Evolutionary conservation across 768 basidiomycete species (phyloP).

Genomic region (Xerocomus spinulosus): DNA sequence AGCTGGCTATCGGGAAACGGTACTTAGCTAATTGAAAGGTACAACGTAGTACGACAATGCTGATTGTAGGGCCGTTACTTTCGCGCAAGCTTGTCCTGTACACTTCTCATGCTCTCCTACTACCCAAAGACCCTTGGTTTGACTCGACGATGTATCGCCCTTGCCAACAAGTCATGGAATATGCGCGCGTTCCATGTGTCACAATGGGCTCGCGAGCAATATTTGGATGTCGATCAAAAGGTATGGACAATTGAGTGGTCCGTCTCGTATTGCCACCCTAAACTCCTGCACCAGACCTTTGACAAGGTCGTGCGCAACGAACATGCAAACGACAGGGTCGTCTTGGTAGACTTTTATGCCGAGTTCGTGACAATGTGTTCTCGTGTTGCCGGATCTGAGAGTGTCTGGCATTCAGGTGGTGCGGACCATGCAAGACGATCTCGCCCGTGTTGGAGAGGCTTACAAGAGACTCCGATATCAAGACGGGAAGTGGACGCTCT

Average conservation of each 20-base stretch:
- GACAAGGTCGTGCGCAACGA: conserved; percentile 26
- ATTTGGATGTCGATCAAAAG: conserved; percentile 41
- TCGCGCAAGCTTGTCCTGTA: not conserved
- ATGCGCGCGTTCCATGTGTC: conserved; percentile 41
- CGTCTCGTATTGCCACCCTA: not conserved
- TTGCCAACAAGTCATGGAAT: conserved; percentile 12
- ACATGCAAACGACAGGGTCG: conserved; percentile 43
- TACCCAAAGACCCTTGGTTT: conserved; percentile 1
- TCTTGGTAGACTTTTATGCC: conserved; percentile 78
- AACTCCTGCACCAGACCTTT: conserved; percentile 32
- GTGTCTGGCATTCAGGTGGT: conserved; percentile 52
- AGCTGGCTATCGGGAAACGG: no score
- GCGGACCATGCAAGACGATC: conserved; percentile 67
- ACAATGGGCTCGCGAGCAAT: conserved; percentile 30
- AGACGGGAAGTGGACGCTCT: conserved; percentile 49
- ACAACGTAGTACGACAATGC: no score
- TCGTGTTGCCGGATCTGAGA: conserved; percentile 2
- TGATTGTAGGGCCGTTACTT: no score
- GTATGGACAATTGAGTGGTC: conserved; percentile 26
- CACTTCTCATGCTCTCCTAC: conserved; percentile 15
- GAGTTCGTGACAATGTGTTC: conserved; percentile 46
- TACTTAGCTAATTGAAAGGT: no score
- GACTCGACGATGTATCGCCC: conserved; percentile 4
- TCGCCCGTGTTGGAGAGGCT: conserved; percentile 65
- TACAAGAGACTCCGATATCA: conserved; percentile 41